Conservation (phyloP, 1,284 basidiomycete species). For the Spongispora temasekensis region DNA sequence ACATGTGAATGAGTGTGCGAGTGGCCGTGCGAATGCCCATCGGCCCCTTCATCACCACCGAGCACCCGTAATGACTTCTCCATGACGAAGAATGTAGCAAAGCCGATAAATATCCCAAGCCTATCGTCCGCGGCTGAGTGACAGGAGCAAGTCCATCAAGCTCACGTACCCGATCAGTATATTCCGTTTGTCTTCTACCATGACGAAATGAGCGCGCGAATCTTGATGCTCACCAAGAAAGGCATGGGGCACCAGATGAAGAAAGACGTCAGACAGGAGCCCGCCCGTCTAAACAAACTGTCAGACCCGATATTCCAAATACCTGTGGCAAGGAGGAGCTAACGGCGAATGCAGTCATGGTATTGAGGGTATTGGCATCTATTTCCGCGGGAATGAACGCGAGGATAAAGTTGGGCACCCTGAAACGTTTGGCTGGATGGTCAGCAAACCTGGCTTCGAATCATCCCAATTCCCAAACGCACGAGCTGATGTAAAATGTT, state of each 20-base stretch:
- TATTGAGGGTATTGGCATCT: slow-evolving; percentile 80
- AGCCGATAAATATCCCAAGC: slow-evolving; percentile 80
- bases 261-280: slow-evolving; percentile 85
- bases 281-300: slow-evolving; percentile 71
- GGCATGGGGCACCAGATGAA: slow-evolving; percentile 86
- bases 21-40: slow-evolving; percentile 60
- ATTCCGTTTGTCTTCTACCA: slow-evolving; percentile 88
- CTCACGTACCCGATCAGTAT: slow-evolving; percentile 75
- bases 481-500: slow-evolving; percentile 95
- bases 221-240: slow-evolving; percentile 86
- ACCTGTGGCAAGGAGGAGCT: slow-evolving; percentile 34
- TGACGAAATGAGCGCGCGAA: slow-evolving; percentile 66
- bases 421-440: slow-evolving; percentile 37
- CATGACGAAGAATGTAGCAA: slow-evolving; percentile 87
- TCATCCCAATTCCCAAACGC: slow-evolving; percentile 35
- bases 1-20: slow-evolving; percentile 46
- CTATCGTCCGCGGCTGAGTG: slow-evolving; percentile 40
- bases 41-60: slow-evolving; percentile 56
- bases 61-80: slow-evolving; percentile 87
- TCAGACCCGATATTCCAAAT: slow-evolving; percentile 21
- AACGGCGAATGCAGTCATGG: slow-evolving; percentile 87
- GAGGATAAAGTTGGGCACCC: slow-evolving; percentile 89
- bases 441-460: slow-evolving; percentile 20
- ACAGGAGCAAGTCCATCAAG: slow-evolving; percentile 5
- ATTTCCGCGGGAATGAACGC: slow-evolving; percentile 88